phyloP scores from a whole-genome alignment of 2,329 filamentous ascomycete species.

The Phialophora expanda region DNA sequence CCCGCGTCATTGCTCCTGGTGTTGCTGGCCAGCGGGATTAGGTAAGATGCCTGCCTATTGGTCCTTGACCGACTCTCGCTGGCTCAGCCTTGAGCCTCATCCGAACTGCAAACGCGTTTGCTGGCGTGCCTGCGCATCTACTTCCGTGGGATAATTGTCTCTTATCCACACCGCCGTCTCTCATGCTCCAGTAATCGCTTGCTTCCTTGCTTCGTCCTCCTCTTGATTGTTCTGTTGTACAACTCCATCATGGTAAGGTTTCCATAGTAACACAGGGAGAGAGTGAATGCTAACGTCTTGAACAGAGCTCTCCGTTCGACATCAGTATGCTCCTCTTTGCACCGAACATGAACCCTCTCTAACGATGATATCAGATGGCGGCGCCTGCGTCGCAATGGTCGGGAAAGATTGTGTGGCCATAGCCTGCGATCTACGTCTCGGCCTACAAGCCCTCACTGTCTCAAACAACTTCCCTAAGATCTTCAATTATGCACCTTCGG shows the following conservation, averaged over 20 bases:
- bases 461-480: slow-evolving; percentile 99
- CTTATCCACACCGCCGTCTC: neutral
- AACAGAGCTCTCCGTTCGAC: slow-evolving; percentile 85
- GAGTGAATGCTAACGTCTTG: slow-evolving; percentile 34
- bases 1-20: slow-evolving; percentile 31
- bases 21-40: slow-evolving; percentile 2
- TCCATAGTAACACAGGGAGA: slow-evolving; percentile 32
- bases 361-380: slow-evolving; percentile 65
- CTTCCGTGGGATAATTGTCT: neutral
- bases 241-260: slow-evolving; percentile 12
- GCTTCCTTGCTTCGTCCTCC: slow-evolving; percentile 28
- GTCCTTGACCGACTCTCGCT: slow-evolving; percentile 5
- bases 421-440: slow-evolving; percentile 96
- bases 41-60: slow-evolving; percentile 24
- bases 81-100: slow-evolving; percentile 20
- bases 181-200: slow-evolving; percentile 13
- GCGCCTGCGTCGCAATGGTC: slow-evolving; percentile 97
- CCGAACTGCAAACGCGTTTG: slow-evolving; percentile 28
- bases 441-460: slow-evolving; percentile 93
- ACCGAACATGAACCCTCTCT: neutral
- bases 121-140: slow-evolving; percentile 30
- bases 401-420: slow-evolving; percentile 99
- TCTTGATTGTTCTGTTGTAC: slow-evolving; percentile 46
- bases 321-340: slow-evolving; percentile 73
- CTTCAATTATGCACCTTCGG: slow-evolving; percentile 89